phyloP scores from a whole-genome alignment of 345 rosid species.

The rapeseed (Brassica napus) region DNA sequence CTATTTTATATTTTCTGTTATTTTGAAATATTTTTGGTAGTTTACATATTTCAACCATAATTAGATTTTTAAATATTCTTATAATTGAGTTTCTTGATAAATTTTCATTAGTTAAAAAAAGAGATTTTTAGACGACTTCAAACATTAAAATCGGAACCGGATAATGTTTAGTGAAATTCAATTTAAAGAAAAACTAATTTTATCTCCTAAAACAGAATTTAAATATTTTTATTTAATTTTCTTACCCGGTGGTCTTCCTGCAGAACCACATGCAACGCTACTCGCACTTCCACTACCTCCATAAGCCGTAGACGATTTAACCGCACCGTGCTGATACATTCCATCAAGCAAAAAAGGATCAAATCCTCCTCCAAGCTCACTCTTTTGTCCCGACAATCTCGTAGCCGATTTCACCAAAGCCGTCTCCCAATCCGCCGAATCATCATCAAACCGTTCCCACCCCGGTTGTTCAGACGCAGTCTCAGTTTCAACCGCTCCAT shows the following conservation, averaged over 20 bases:
- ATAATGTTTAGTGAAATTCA: neutral
- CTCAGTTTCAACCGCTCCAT: too few relatives aligned
- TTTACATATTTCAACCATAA: too few relatives aligned
- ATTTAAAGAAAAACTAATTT: too few relatives aligned
- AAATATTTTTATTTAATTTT: too few relatives aligned
- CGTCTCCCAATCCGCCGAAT: slow-evolving; percentile 66
- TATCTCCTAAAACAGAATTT: too few relatives aligned
- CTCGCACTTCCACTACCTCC: slow-evolving; percentile 60
- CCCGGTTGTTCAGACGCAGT: slow-evolving; percentile 28
- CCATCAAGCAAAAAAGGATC: slow-evolving; percentile 38
- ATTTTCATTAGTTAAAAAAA: too few relatives aligned
- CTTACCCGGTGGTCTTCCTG: slow-evolving; percentile 45
- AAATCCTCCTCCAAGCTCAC: slow-evolving; percentile 42
- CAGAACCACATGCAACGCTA: slow-evolving; percentile 53
- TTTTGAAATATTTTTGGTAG: too few relatives aligned
- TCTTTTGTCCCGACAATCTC: slow-evolving; percentile 40
- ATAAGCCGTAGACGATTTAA: slow-evolving; percentile 25
- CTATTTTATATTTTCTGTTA: too few relatives aligned
- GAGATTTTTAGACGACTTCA: neutral
- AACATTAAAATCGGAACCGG: neutral
- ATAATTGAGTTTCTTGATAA: too few relatives aligned
- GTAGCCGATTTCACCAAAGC: slow-evolving; percentile 64
- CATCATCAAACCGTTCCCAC: slow-evolving; percentile 66
- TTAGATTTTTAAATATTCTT: too few relatives aligned
- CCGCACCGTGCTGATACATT: slow-evolving; percentile 41